Percentiles rank a stretch among this genome's conserved stretches.
Conservation (phyloP, 805 yeast species). For the Wickerhamiella kurtzmanii region DNA sequence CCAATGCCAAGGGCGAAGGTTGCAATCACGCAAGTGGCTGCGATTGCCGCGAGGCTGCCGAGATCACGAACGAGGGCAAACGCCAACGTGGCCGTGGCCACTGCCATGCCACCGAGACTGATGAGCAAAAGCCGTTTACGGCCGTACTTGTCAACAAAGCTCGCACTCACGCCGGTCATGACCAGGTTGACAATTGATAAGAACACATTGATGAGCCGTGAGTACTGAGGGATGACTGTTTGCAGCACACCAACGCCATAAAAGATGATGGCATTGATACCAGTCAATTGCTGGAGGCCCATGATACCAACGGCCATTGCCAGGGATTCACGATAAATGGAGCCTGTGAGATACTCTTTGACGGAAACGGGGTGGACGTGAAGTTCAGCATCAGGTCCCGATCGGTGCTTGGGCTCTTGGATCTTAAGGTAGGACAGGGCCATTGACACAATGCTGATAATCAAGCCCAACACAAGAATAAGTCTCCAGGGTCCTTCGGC, state of each 20-base stretch:
- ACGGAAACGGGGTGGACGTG: constrained; percentile 12
- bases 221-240: constrained; percentile 54
- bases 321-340: constrained; percentile 44
- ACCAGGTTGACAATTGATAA: constrained; percentile 64
- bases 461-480: constrained; percentile 48
- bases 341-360: constrained; percentile 36
- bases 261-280: constrained; percentile 83
- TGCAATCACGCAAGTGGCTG: constrained; percentile 62
- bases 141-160: constrained; percentile 62
- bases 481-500: constrained; percentile 63
- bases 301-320: constrained; percentile 57
- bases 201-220: constrained; percentile 59
- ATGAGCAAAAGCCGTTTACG: constrained; percentile 55
- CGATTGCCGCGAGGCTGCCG: constrained; percentile 40
- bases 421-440: constrained; percentile 8
- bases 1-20: constrained; percentile 89
- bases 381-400: background rate
- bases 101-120: constrained; percentile 58
- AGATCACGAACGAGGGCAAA: constrained; percentile 42
- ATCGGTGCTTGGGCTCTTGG: constrained; percentile 13
- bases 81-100: constrained; percentile 50
- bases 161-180: constrained; percentile 62
- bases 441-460: constrained; percentile 40
- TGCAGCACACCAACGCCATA: constrained; percentile 81
- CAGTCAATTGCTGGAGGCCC: constrained; percentile 81